Conservation (phyloP, 2,329 filamentous ascomycete species). For the Xylariaceae sp. region DNA sequence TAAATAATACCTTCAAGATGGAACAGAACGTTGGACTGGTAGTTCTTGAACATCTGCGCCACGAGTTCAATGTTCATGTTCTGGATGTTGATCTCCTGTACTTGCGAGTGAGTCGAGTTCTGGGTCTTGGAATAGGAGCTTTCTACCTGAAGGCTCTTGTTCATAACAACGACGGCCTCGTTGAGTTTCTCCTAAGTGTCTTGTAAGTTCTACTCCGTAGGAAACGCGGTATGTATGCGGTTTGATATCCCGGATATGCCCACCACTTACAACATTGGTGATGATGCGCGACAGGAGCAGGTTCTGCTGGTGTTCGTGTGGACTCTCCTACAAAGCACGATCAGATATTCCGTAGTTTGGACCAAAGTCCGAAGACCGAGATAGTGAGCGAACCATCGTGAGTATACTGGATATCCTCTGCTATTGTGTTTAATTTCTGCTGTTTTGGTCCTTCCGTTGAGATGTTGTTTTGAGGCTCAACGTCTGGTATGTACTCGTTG, state of each 20-base stretch:
- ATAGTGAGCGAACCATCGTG: slow-evolving; percentile 23
- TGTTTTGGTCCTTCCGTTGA: too few species aligned
- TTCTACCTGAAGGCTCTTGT: slow-evolving; percentile 77
- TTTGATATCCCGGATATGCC: background rate
- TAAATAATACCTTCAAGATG: slow-evolving; percentile 75
- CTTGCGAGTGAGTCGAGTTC: background rate
- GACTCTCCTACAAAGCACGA: slow-evolving; percentile 64
- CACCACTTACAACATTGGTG: slow-evolving; percentile 78
- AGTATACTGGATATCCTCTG: background rate
- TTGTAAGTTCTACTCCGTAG: background rate
- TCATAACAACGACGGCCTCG: slow-evolving; percentile 86
- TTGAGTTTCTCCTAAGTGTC: slow-evolving; percentile 83
- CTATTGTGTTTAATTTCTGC: too few species aligned
- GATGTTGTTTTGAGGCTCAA: too few species aligned
- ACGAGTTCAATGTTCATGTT: slow-evolving; percentile 99
- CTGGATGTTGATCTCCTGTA: slow-evolving; percentile 93
- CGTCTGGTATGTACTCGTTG: too few species aligned
- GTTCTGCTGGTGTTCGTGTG: slow-evolving; percentile 96
- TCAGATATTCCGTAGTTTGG: slow-evolving; percentile 13
- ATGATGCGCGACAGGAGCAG: slow-evolving; percentile 91
- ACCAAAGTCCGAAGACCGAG: background rate
- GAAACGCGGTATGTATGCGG: background rate
- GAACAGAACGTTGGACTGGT: slow-evolving; percentile 95
- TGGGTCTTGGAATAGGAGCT: background rate
- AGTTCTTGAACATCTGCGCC: slow-evolving; percentile 99